Percentiles rank a stretch among this genome's conserved stretches.
Conservation (phyloP, 2,329 filamentous ascomycete species). For the Lachnellula suecica region DNA sequence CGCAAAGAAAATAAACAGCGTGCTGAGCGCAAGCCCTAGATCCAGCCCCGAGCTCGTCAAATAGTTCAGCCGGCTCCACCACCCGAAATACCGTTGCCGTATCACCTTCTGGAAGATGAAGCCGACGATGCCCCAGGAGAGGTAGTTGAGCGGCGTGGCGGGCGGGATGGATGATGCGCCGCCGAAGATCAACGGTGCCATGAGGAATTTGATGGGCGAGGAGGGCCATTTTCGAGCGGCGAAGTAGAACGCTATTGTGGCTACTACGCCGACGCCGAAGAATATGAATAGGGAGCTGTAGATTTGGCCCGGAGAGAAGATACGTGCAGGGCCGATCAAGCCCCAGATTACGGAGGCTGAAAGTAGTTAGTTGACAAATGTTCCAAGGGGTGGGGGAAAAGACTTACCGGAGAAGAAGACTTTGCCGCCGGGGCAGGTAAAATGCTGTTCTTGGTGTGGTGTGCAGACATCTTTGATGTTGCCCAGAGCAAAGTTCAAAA, state of each 20-base stretch:
- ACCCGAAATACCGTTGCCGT: slow-evolving; percentile 62
- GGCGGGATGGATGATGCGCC: slow-evolving; percentile 49
- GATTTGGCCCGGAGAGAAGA: slow-evolving; percentile 64
- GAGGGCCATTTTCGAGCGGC: slow-evolving; percentile 57
- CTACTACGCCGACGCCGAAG: slow-evolving; percentile 64
- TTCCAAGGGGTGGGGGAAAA: slow-evolving; percentile 39
- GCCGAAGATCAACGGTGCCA: slow-evolving; percentile 24
- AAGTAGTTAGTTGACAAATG: slow-evolving; percentile 51
- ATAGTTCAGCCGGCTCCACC: slow-evolving; percentile 80
- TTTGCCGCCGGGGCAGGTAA: slow-evolving; percentile 50
- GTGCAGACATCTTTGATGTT: slow-evolving; percentile 66
- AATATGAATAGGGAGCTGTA: slow-evolving; percentile 69
- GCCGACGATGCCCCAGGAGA: slow-evolving; percentile 67
- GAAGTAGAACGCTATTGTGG: slow-evolving; percentile 60
- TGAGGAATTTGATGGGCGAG: slow-evolving; percentile 50
- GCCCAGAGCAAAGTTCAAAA: slow-evolving; percentile 60
- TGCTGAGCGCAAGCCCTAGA: slow-evolving; percentile 65
- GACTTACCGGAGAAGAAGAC: slow-evolving; percentile 55
- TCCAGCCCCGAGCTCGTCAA: slow-evolving; percentile 71
- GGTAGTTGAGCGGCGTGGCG: slow-evolving; percentile 69
- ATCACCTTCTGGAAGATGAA: slow-evolving; percentile 69
- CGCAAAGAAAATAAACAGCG: slow-evolving; percentile 63
- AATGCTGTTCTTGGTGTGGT: slow-evolving; percentile 52
- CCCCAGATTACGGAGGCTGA: slow-evolving; percentile 73
- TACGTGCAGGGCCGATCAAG: slow-evolving; percentile 67